phyloP scores from a whole-genome alignment of 2,329 filamentous ascomycete genomes.

The Aspergillus sp. region DNA sequence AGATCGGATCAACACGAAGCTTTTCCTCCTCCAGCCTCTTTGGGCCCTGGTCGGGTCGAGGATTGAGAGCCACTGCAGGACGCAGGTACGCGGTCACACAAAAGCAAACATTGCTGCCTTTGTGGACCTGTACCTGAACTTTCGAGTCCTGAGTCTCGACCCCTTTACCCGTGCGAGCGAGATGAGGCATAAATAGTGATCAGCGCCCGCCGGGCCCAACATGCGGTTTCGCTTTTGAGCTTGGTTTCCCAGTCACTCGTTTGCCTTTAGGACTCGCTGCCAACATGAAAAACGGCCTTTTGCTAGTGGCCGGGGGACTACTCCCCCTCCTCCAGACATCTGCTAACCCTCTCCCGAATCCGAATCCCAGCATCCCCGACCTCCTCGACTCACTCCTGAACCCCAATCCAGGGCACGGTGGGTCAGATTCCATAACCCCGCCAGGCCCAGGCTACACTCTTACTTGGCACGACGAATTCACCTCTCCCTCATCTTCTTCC shows the following conservation, averaged over 20 bases:
- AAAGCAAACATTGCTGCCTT: constrained; percentile 11
- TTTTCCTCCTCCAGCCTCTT: not conserved
- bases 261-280: not conserved
- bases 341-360: not conserved
- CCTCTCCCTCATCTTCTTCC: not conserved
- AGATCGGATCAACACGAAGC: constrained; percentile 4
- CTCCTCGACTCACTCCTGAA: not conserved
- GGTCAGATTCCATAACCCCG: not conserved
- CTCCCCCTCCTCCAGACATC: not conserved
- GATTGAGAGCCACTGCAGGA: not conserved
- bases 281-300: not conserved
- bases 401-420: not conserved
- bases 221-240: not conserved
- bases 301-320: not conserved
- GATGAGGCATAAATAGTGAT: not conserved
- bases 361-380: not conserved
- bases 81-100: constrained; percentile 9
- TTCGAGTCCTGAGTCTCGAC: not conserved
- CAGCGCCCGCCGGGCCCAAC: not conserved
- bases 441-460: constrained; percentile 9
- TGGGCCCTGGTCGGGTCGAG: constrained; percentile 1
- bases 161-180: not conserved
- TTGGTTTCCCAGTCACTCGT: not conserved
- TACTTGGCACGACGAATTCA: constrained; percentile 19
- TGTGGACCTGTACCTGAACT: too few species aligned